A percentile compares a stretch with the other conserved stretches of the same genome.
Evolutionary conservation across 257 asterid species (phyloP).

Genomic region (Fraxinus americana): DNA sequence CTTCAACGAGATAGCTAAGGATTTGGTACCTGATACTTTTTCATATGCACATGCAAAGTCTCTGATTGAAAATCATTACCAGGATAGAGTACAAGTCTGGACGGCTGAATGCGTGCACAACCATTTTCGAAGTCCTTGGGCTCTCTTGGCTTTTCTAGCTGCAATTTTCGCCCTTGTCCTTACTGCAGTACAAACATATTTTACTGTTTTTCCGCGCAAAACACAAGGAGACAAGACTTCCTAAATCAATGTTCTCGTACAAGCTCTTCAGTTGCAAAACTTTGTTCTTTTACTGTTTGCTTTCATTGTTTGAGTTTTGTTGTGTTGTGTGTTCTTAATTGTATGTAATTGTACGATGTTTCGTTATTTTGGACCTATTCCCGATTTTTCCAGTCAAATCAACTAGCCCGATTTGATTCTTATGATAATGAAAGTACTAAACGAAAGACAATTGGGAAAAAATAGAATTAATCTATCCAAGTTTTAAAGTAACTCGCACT

Average conservation of each 20-base stretch:
- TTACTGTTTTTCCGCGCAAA: neutral
- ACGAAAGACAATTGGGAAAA: too few relatives aligned
- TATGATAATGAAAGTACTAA: too few relatives aligned
- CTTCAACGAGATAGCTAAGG: slow-evolving; percentile 22
- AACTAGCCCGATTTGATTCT: too few relatives aligned
- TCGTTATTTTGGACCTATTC: too few relatives aligned
- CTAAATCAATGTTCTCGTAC: neutral
- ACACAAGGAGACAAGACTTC: neutral
- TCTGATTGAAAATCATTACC: slow-evolving; percentile 14
- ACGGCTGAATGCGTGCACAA: slow-evolving; percentile 8
- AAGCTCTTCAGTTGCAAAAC: too few relatives aligned
- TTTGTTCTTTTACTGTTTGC: neutral
- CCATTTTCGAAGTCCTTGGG: slow-evolving; percentile 14
- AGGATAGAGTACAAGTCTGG: neutral
- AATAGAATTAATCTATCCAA: too few relatives aligned
- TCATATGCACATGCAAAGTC: neutral
- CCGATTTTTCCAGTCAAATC: too few relatives aligned
- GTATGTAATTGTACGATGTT: too few relatives aligned
- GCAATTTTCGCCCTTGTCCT: slow-evolving; percentile 11
- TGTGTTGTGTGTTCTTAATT: neutral
- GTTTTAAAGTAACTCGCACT: too few relatives aligned
- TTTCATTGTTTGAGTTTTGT: too few relatives aligned
- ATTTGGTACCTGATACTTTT: slow-evolving; percentile 17
- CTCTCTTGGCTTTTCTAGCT: slow-evolving; percentile 15
- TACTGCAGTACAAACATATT: neutral